Conservation (phyloP, 139 green algal genomes). For the Prasinococcaceae sp. region DNA sequence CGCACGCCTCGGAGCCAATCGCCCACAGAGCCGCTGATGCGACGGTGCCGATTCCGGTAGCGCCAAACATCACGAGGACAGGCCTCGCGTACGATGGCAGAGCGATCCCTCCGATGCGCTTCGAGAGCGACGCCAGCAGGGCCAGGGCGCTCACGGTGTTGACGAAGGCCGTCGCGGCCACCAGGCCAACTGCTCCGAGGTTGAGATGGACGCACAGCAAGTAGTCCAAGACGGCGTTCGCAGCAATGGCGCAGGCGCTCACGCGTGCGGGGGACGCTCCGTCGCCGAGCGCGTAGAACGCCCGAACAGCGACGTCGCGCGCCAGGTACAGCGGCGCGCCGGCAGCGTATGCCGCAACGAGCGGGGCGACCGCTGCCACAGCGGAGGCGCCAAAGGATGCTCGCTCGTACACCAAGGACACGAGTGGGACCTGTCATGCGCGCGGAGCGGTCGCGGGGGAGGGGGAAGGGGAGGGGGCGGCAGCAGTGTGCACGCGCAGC, state of each 20-base stretch:
- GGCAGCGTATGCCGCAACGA: slow-evolving; percentile 16
- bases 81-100: no score
- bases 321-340: slow-evolving; percentile 17
- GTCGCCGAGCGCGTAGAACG: slow-evolving; percentile 28
- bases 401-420: background rate
- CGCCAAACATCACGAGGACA: no score
- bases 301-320: slow-evolving; percentile 22
- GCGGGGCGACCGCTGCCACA: background rate
- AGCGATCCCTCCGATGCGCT: no score
- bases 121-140: background rate
- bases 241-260: slow-evolving; percentile 8
- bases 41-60: no score
- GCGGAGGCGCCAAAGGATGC: background rate
- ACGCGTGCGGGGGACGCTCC: slow-evolving; percentile 16
- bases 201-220: background rate
- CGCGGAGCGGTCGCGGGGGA: no score
- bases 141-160: background rate
- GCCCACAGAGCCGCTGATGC: no score
- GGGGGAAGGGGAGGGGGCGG: no score
- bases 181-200: background rate
- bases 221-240: slow-evolving; percentile 24
- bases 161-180: background rate
- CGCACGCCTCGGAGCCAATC: no score
- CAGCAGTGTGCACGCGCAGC: no score
- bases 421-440: no score